Evolutionary conservation across 1,284 basidiomycete species (phyloP), one percentile per base, ranked within the genome.

Genomic region (Phaffia rhodozyma): DNA sequence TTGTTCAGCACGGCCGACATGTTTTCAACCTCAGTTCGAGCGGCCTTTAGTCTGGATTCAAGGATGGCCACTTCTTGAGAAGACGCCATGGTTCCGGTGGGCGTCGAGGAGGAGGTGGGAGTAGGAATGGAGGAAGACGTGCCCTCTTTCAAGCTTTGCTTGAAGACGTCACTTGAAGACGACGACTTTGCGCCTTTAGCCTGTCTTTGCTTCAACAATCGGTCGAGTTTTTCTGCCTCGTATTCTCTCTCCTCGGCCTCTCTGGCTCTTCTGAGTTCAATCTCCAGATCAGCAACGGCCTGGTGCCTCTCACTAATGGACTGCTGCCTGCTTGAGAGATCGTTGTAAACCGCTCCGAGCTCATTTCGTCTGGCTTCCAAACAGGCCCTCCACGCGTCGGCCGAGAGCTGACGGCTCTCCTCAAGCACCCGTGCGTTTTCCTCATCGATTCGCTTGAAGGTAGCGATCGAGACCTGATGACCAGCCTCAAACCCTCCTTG

Each of bases 401-500:
- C 38, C 38, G 38, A 43, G 16, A 43, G 38, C 38, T 43, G 38
- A 43, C 38, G 38, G 38, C 38, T 43, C 16, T 43, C 38, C 16
- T 43, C 38, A 11, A 43, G 38, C 38, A 43, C 38, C 13, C 38
- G 5, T 43, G 38, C 38, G 38, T 43, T 53, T 18, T 53, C 55
- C 56, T 59, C 57, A 23, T 34, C 11, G 3, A 63, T 38, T 57
- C 56, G 23, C 30, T 27, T 34, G 25, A 63, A 58, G 47, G 38
- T 9, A 9, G 23, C 21, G 16, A 54, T 27, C 2, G 59, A 56
- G 38, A 66, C 64, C 60, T 62, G 64, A 30, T 61, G 55, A 11
- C 64, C 64, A 1, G 60, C 55, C 38, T 66, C 64, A 38, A 21
- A 48, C 16, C 59, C 55, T 30, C 64, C 64, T 11, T 48, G 51